A percentile compares a stretch with the other conserved stretches of the same genome.
phyloP scores from a whole-genome alignment of 2,329 filamentous ascomycete species.

The Pyrenophora teres region DNA sequence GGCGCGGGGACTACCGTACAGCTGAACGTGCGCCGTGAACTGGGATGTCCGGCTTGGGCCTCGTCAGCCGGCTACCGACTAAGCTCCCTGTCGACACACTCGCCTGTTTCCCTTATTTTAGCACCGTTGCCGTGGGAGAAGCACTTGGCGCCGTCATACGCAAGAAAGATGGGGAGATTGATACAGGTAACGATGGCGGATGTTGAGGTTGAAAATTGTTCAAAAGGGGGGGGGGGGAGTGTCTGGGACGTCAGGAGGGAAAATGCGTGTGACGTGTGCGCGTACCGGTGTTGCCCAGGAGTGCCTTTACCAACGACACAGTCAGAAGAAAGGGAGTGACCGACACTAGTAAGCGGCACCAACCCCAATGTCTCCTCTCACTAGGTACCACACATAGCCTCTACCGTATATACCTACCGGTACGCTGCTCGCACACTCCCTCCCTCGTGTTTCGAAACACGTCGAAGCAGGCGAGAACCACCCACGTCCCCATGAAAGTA shows the following conservation, averaged over 20 bases:
- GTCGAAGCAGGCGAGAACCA: no score
- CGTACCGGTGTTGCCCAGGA: background rate
- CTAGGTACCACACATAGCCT: background rate
- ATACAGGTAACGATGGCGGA: background rate
- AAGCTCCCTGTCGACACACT: conserved; percentile 18
- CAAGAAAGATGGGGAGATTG: background rate
- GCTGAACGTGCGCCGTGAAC: conserved; percentile 27
- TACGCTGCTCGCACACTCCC: no score
- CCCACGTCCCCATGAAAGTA: no score
- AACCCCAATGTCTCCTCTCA: background rate
- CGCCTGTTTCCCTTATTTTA: conserved; percentile 25
- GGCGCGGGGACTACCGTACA: conserved; percentile 25
- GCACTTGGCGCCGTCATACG: background rate
- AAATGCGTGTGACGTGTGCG: background rate
- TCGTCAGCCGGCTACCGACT: conserved; percentile 17
- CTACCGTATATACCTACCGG: background rate
- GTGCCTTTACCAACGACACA: background rate
- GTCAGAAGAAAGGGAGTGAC: background rate
- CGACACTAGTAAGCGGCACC: background rate
- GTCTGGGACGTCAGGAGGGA: background rate
- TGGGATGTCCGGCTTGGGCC: conserved; percentile 20
- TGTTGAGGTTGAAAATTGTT: no score
- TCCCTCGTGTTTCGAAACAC: no score
- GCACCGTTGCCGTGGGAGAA: conserved; percentile 1
- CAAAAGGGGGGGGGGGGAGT: background rate